These are phyloP conservation scores for Cryptococcus sp. DNA, from an alignment of 1,284 basidiomycete species.

Conservation along the genomic window DNA sequence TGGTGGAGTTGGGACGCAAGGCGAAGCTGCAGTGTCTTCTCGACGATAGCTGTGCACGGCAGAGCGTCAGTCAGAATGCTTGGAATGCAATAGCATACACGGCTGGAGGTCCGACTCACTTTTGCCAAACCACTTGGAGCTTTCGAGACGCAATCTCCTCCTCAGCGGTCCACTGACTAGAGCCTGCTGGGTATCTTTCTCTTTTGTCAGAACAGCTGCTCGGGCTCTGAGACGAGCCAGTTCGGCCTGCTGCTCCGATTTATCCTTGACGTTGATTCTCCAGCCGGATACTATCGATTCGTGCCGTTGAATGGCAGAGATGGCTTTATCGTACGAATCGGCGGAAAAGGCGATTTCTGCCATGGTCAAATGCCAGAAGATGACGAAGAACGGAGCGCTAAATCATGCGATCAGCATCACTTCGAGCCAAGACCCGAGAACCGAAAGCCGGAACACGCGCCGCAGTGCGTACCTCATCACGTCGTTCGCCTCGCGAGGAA, in stretches of 20 bases:
- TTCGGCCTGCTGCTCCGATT: slow-evolving; percentile 32
- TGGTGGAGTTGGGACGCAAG: slow-evolving; percentile 57
- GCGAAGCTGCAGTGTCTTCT: slow-evolving; percentile 21
- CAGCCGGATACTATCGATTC: slow-evolving; percentile 46
- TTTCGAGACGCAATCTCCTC: slow-evolving; percentile 77
- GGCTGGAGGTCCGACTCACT: slow-evolving; percentile 54
- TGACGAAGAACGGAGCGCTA: slow-evolving; percentile 85
- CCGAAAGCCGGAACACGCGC: too few relatives aligned
- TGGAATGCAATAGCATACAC: neutral
- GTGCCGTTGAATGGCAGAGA: slow-evolving; percentile 48
- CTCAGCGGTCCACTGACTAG: slow-evolving; percentile 62
- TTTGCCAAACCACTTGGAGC: slow-evolving; percentile 82
- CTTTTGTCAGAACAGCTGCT: slow-evolving; percentile 35
- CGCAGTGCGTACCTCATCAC: slow-evolving; percentile 24
- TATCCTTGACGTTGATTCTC: slow-evolving; percentile 21
- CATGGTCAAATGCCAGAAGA: slow-evolving; percentile 91
- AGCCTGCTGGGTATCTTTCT: slow-evolving; percentile 41
- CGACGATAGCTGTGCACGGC: slow-evolving; percentile 24
- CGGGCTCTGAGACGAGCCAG: slow-evolving; percentile 29
- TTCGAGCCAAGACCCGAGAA: neutral
- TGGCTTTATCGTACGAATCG: slow-evolving; percentile 53
- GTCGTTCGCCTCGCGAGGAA: slow-evolving; percentile 31
- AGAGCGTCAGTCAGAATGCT: neutral
- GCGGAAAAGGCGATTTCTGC: slow-evolving; percentile 76
- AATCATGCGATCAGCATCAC: slow-evolving; percentile 2